Evolutionary conservation across 495 filamentous ascomycete species (phyloP).

Genomic region (Podospora fimiseda): DNA sequence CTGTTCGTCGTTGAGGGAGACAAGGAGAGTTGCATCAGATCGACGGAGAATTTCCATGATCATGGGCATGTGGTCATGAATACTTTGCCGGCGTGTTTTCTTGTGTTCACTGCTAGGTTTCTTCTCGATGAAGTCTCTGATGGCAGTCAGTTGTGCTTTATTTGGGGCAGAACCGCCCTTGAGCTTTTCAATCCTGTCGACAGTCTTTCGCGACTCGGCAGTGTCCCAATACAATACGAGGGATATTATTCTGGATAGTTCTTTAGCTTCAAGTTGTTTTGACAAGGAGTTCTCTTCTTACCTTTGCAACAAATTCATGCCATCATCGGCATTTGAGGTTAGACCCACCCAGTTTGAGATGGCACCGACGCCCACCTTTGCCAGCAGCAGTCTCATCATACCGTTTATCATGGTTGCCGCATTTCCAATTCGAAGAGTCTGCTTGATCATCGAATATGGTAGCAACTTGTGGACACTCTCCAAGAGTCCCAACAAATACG

Average conservation of each 20-base stretch:
- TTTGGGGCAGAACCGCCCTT: slow-evolving; percentile 34
- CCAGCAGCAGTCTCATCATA: slow-evolving; percentile 54
- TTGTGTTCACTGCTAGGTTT: slow-evolving; percentile 44
- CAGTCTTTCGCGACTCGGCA: slow-evolving; percentile 48
- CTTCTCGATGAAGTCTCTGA: slow-evolving; percentile 44
- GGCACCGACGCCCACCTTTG: slow-evolving; percentile 56
- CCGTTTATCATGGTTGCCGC: slow-evolving; percentile 63
- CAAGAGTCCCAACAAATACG: slow-evolving; percentile 52
- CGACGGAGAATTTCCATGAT: slow-evolving; percentile 43
- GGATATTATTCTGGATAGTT: slow-evolving; percentile 50
- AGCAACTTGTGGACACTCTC: slow-evolving; percentile 52
- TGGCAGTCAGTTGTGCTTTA: slow-evolving; percentile 42
- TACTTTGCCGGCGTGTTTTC: slow-evolving; percentile 36
- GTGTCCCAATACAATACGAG: slow-evolving; percentile 56
- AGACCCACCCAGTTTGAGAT: slow-evolving; percentile 62
- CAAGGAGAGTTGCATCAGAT: slow-evolving; percentile 19
- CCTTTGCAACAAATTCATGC: slow-evolving; percentile 64
- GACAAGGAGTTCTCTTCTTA: too few relatives aligned
- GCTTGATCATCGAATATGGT: slow-evolving; percentile 53
- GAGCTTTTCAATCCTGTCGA: slow-evolving; percentile 46
- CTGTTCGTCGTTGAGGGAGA: slow-evolving; percentile 40
- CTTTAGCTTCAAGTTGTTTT: too few relatives aligned
- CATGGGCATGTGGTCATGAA: slow-evolving; percentile 37
- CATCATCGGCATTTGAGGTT: slow-evolving; percentile 53
- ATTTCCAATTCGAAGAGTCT: slow-evolving; percentile 60